Evolutionary conservation across 179 eudicot species (phyloP), one percentile per base, ranked within the genome.

Genomic region (Patellifolia procumbens): DNA sequence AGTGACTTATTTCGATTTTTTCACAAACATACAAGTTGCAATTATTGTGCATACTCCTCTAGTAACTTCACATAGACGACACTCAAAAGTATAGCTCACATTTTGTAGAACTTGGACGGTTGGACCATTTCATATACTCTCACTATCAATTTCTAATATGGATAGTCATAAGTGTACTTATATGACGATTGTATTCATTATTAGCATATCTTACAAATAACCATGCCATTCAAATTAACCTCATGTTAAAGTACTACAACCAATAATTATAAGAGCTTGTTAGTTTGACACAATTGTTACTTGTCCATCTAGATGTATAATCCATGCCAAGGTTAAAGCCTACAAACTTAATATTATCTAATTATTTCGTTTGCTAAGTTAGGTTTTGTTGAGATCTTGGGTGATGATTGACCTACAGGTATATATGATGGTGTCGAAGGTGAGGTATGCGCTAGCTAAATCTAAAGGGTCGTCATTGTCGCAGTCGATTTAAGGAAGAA

Each of bases 61-160:
- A 53, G 34, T 52, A 16, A 39, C 75, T 72, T 72, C 49, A 72
- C 32, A 55, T 72, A 20, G 13, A 55, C 65, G 66, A 72, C 65
- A 55, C 51, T 55, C 22, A 24, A 72, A 55, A 11, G 7, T 22
- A 37, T 2, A 42, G 13, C 9, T 9, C 32, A 11, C 66, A 61
- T 16, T 26, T 31, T 13, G 24, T 0, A 59, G 8, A 16, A 5
- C 24, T 2, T n/a, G n/a, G n/a, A 6, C 19, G 20, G 10, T 64
- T 32, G 19, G 68, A 24, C 11, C 42, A 37, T 39, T 22, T 66
- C 28, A 28, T 24, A n/a, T n/a, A n/a, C 34, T 22, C 22, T 43
- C 52, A 43, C 32, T 15, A 28, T 45, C 34, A 24, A 28, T 19
- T 28, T 42, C 9, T 43, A 28, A 39, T n/a, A n/a, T n/a, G n/a